A percentile compares a stretch with the other conserved stretches of the same genome.
These are phyloP conservation scores for Skeletonema marinoi DNA, from an alignment of 108 stramenopile genomes.

Conservation along the genomic window DNA sequence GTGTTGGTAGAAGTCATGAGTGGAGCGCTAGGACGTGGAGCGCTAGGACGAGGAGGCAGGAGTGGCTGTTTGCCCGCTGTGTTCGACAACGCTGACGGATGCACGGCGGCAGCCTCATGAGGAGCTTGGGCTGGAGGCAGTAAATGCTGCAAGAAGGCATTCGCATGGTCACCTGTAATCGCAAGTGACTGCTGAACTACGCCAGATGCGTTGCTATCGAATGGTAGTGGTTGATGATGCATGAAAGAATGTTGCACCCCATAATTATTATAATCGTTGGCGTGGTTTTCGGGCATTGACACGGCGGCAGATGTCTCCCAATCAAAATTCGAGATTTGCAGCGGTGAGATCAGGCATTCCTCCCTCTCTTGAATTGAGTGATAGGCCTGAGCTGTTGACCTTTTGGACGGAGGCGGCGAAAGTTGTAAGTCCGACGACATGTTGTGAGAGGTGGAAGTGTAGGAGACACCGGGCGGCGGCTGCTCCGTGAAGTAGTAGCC, in stretches of 20 bases:
- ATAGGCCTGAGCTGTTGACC: too few species aligned
- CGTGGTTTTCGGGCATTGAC: not conserved
- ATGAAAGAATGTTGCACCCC: not conserved
- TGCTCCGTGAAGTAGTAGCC: not conserved
- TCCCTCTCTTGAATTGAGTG: not conserved
- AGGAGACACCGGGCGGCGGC: not conserved
- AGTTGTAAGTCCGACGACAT: not conserved
- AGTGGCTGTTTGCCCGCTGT: too few species aligned
- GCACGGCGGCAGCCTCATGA: not conserved
- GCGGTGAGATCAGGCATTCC: not conserved
- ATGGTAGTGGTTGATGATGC: not conserved
- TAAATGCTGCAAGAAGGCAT: too few species aligned
- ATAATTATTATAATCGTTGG: not conserved
- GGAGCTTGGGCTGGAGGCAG: too few species aligned
- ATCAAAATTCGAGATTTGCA: not conserved
- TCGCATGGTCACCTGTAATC: not conserved
- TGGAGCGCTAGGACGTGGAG: too few species aligned
- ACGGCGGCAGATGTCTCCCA: not conserved
- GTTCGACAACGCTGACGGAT: not conserved
- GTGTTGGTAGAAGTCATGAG: not conserved
- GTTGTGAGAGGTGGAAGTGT: too few species aligned
- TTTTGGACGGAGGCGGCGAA: not conserved
- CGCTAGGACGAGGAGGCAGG: not conserved
- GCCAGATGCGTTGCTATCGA: not conserved
- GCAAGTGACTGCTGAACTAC: not conserved